Percentiles rank a stretch among this genome's conserved stretches.
Conservation (phyloP, 768 basidiomycete genomes). For the Trametes meyenii region DNA sequence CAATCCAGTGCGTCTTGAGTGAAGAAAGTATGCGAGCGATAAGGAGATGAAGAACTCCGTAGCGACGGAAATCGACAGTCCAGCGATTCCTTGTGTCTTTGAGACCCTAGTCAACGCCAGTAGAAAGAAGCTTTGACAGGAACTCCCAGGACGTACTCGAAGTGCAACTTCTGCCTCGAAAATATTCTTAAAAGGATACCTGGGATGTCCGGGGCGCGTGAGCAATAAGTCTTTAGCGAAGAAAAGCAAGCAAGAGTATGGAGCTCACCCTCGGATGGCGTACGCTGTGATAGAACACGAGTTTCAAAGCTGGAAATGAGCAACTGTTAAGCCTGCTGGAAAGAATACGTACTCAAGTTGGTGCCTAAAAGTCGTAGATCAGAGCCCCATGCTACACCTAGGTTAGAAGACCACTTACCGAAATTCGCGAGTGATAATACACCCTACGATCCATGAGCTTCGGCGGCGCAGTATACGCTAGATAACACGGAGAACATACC, state of each 20-base stretch:
- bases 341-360: background rate
- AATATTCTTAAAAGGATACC: background rate
- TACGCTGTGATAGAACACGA: background rate
- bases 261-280: background rate
- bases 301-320: no score
- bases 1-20: conserved; percentile 2
- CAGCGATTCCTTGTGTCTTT: background rate
- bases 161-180: background rate
- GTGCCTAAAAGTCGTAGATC: no score
- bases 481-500: background rate
- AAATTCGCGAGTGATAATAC: background rate
- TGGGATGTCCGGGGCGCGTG: no score
- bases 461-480: no score
- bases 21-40: background rate
- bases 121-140: no score
- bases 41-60: background rate
- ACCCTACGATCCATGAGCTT: background rate
- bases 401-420: background rate
- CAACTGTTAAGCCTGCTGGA: no score
- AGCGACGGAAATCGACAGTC: background rate
- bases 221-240: no score
- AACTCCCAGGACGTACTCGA: background rate
- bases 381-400: no score
- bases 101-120: no score
- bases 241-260: no score